Percentiles rank a stretch among this genome's conserved stretches.
Conservation (phyloP, 2,329 filamentous ascomycete species). For the Fonsecaea pugnacius region DNA sequence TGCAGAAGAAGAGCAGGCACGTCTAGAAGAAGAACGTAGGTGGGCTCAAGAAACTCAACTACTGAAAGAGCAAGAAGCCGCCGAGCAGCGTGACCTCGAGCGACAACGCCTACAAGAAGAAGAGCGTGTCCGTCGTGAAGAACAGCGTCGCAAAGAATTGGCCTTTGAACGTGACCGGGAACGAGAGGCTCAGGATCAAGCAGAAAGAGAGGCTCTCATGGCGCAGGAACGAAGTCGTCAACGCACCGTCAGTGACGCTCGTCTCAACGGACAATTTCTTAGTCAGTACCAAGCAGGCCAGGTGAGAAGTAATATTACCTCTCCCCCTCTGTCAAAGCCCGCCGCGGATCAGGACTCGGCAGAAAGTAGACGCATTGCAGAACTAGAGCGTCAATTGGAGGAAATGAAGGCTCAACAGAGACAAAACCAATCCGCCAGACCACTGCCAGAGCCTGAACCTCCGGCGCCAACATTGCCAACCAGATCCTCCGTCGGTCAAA, state of each 20-base stretch:
- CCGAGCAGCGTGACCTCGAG: conserved; percentile 55
- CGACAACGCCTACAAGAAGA: conserved; percentile 56
- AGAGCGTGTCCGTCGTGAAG: conserved; percentile 53
- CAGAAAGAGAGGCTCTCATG: conserved; percentile 69
- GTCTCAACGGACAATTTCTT: conserved; percentile 79
- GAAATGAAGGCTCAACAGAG: conserved; percentile 69
- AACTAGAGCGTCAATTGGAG: conserved; percentile 76
- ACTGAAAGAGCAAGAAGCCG: conserved; percentile 48
- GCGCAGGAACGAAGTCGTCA: conserved; percentile 68
- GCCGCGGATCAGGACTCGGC: conserved; percentile 38
- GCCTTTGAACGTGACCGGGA: conserved; percentile 70
- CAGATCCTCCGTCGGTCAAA: conserved; percentile 40
- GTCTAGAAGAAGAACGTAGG: conserved; percentile 50
- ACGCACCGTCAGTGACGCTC: conserved; percentile 65
- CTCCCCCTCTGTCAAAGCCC: conserved; percentile 45
- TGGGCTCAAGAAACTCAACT: conserved; percentile 54
- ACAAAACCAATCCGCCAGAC: conserved; percentile 32
- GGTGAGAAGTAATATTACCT: conserved; percentile 42
- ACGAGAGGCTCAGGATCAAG: conserved; percentile 64
- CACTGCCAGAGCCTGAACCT: conserved; percentile 4
- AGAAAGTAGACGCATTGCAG: conserved; percentile 72
- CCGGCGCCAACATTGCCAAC: conserved; percentile 27
- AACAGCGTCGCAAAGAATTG: conserved; percentile 55
- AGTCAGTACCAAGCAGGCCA: conserved; percentile 84
- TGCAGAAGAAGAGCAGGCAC: conserved; percentile 54